Percentiles rank a stretch among this genome's conserved stretches.
These are phyloP conservation scores for Pythium angustatum DNA, from an alignment of 352 stramenopile genomes.

Conservation along the genomic window DNA sequence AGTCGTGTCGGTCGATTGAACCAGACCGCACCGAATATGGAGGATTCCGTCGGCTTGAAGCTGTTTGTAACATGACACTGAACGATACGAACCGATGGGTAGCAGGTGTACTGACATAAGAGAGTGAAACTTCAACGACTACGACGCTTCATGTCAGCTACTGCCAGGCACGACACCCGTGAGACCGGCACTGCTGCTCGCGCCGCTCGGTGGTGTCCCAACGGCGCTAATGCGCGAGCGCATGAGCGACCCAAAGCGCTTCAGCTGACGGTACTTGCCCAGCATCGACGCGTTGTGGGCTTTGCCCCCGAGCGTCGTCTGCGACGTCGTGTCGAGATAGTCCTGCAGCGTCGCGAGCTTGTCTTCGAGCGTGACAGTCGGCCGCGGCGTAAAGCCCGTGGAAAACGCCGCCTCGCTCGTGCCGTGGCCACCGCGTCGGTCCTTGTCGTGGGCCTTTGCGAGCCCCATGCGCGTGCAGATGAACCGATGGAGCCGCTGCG, in stretches of 20 bases:
- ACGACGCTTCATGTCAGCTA: not conserved
- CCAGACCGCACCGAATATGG: no score
- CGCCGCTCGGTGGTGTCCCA: not conserved
- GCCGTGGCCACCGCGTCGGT: conserved; percentile 21
- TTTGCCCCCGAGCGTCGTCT: conserved; percentile 14
- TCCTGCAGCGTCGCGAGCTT: conserved; percentile 69
- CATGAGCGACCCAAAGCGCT: conserved; percentile 69
- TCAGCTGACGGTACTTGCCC: conserved; percentile 67
- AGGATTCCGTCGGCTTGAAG: no score
- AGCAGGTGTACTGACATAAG: not conserved
- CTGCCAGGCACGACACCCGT: not conserved
- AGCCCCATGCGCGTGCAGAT: conserved; percentile 61
- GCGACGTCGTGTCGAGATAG: conserved; percentile 45
- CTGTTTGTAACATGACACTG: conserved; percentile 3
- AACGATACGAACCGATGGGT: not conserved
- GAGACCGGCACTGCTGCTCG: not conserved
- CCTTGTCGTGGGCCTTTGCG: conserved; percentile 33
- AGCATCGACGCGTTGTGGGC: conserved; percentile 34
- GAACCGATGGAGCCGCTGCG: conserved; percentile 55
- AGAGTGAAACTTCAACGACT: not conserved
- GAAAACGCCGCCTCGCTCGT: conserved; percentile 19
- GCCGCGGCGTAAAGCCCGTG: conserved; percentile 48
- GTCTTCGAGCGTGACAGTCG: conserved; percentile 47
- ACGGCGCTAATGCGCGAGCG: conserved; percentile 13
- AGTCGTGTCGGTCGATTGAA: no score